Conservation (phyloP, 2,329 filamentous ascomycete species). For the Arthrobotrys musiformis region DNA sequence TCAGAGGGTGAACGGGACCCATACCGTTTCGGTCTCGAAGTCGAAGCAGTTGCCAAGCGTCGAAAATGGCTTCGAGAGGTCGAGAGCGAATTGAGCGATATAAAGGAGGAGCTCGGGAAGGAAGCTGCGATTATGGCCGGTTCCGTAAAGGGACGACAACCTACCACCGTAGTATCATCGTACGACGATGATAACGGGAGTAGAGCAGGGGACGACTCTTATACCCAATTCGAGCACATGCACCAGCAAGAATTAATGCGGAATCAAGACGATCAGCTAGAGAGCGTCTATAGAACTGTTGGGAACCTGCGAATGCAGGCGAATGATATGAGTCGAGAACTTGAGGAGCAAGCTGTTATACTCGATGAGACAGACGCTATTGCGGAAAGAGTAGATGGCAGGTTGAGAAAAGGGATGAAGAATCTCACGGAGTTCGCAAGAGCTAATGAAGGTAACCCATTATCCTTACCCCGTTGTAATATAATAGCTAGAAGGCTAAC, state of each 20-base stretch:
- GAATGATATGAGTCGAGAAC: slow-evolving; percentile 92
- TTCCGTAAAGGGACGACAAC: slow-evolving; percentile 64
- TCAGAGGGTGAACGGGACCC: slow-evolving; percentile 88
- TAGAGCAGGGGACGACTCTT: slow-evolving; percentile 70
- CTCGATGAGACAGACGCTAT: slow-evolving; percentile 84
- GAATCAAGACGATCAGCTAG: slow-evolving; percentile 91
- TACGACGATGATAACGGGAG: slow-evolving; percentile 64
- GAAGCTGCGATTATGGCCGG: slow-evolving; percentile 60
- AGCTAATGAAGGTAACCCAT: slow-evolving; percentile 82
- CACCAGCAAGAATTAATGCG: slow-evolving; percentile 91
- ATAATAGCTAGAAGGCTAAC: neutral
- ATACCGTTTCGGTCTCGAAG: slow-evolving; percentile 83
- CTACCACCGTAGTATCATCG: slow-evolving; percentile 61
- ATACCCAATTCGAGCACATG: slow-evolving; percentile 87
- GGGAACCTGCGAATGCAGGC: slow-evolving; percentile 90
- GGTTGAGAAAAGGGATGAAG: slow-evolving; percentile 85
- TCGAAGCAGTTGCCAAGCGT: slow-evolving; percentile 82
- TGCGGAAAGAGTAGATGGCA: slow-evolving; percentile 85
- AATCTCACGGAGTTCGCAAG: slow-evolving; percentile 85
- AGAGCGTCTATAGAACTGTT: slow-evolving; percentile 91
- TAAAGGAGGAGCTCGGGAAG: slow-evolving; percentile 82
- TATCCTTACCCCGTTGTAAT: slow-evolving; percentile 18
- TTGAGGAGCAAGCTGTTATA: slow-evolving; percentile 92
- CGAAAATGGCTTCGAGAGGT: slow-evolving; percentile 87
- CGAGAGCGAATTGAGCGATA: slow-evolving; percentile 86